Percentiles rank a stretch among this genome's conserved stretches.
phyloP scores from a whole-genome alignment of 2,329 filamentous ascomycete species.

The Nemania sp. region DNA sequence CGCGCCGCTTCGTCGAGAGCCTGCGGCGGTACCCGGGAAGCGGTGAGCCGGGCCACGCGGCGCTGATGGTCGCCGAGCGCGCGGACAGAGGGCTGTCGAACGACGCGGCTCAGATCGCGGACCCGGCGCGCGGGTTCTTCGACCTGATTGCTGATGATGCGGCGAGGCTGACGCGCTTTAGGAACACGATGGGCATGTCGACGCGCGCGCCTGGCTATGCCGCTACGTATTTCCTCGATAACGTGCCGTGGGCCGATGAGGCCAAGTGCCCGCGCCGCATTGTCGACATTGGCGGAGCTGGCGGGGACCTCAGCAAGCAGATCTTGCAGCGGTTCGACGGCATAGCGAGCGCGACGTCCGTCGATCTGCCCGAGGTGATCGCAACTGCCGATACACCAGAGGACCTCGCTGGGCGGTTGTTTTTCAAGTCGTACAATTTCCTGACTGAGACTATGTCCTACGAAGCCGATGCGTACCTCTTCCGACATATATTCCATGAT shows the following conservation, averaged over 20 bases:
- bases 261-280: constrained; percentile 28
- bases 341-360: constrained; percentile 26
- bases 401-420: constrained; percentile 28
- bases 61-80: constrained; percentile 26
- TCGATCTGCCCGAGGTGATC: constrained; percentile 36
- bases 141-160: constrained; percentile 33
- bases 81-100: constrained; percentile 13
- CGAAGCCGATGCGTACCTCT: constrained; percentile 32
- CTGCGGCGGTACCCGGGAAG: constrained; percentile 31
- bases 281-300: constrained; percentile 35
- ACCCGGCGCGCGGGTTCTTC: constrained; percentile 32
- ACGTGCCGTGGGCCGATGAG: constrained; percentile 31
- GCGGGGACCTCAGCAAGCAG: constrained; percentile 31
- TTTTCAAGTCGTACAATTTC: constrained; percentile 33
- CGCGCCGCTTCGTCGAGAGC: constrained; percentile 26
- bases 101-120: constrained; percentile 12
- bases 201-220: constrained; percentile 27
- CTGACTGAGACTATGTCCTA: constrained; percentile 26
- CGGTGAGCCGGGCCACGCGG: constrained; percentile 34
- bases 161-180: constrained; percentile 30
- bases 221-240: constrained; percentile 31
- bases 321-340: constrained; percentile 26
- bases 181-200: constrained; percentile 32
- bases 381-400: constrained; percentile 27
- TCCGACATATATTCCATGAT: constrained; percentile 42